A percentile compares a stretch with the other conserved stretches of the same genome.
Evolutionary conservation across 1,139 yeast species (phyloP).

Genomic region (Waltiozyma sp.): DNA sequence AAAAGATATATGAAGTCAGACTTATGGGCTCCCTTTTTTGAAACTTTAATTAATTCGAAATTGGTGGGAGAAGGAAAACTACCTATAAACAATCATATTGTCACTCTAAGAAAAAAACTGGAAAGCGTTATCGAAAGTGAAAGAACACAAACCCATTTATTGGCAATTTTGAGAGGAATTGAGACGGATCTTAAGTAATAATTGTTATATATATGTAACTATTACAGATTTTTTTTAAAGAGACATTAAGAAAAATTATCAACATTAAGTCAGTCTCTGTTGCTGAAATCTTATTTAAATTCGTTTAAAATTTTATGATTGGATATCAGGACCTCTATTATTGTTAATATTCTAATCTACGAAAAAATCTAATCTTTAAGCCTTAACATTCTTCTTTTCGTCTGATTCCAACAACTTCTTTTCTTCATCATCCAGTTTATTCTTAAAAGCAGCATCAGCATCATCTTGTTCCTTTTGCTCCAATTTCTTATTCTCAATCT

Average conservation of each 20-base stretch:
- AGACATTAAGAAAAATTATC: too few relatives aligned
- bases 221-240: too few relatives aligned
- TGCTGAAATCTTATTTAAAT: too few relatives aligned
- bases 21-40: constrained; percentile 63
- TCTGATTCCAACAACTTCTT: background rate
- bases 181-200: constrained; percentile 10
- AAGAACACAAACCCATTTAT: constrained; percentile 6
- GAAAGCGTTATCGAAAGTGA: constrained; percentile 25
- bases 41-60: constrained; percentile 50
- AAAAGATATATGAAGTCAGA: constrained; percentile 73
- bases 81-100: constrained; percentile 33
- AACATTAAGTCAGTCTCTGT: too few relatives aligned
- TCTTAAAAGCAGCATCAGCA: background rate
- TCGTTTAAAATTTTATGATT: too few relatives aligned
- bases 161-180: constrained; percentile 9
- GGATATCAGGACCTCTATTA: too few relatives aligned
- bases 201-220: too few relatives aligned
- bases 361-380: background rate
- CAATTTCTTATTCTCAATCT: constrained; percentile 68
- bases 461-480: constrained; percentile 19
- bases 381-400: background rate
- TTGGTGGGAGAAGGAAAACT: constrained; percentile 13
- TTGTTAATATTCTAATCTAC: too few relatives aligned
- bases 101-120: constrained; percentile 27
- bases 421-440: background rate